phyloP scores from a whole-genome alignment of 257 asterid species.

The Solanum tacnaense region DNA sequence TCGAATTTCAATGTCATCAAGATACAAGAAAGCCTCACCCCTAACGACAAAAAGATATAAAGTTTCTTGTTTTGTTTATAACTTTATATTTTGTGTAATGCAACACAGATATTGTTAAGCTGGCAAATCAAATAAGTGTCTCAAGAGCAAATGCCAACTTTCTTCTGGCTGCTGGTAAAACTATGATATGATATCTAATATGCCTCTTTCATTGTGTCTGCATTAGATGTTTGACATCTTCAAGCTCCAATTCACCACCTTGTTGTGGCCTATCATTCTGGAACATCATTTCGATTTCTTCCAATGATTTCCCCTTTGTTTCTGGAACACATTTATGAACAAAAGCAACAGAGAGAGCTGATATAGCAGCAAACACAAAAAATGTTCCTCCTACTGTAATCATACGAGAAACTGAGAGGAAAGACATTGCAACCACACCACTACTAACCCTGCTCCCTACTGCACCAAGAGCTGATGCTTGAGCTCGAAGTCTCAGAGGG shows the following conservation, averaged over 20 bases:
- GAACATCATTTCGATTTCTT: constrained; percentile 50
- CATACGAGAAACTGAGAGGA: constrained; percentile 31
- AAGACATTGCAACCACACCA: constrained; percentile 57
- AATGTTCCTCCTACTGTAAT: constrained; percentile 59
- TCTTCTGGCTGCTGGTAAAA: neutral
- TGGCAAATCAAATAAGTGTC: neutral
- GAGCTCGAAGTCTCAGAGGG: constrained; percentile 54
- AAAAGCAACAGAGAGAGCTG: constrained; percentile 44
- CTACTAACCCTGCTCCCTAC: constrained; percentile 58
- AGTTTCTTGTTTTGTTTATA: neutral
- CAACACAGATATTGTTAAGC: neutral
- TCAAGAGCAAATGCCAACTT: neutral
- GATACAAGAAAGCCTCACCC: neutral
- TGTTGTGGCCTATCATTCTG: constrained; percentile 18
- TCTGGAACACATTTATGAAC: constrained; percentile 42
- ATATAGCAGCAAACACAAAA: constrained; percentile 35
- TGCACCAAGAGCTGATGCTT: constrained; percentile 50
- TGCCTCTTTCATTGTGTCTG: constrained; percentile 6
- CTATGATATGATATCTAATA: neutral
- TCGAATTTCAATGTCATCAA: neutral
- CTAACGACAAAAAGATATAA: neutral
- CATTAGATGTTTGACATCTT: constrained; percentile 38
- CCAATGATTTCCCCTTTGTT: constrained; percentile 64
- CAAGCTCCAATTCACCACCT: constrained; percentile 38
- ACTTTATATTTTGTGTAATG: neutral